phyloP scores from a whole-genome alignment of 345 rosid genomes.

The Salix koriyanagi region DNA sequence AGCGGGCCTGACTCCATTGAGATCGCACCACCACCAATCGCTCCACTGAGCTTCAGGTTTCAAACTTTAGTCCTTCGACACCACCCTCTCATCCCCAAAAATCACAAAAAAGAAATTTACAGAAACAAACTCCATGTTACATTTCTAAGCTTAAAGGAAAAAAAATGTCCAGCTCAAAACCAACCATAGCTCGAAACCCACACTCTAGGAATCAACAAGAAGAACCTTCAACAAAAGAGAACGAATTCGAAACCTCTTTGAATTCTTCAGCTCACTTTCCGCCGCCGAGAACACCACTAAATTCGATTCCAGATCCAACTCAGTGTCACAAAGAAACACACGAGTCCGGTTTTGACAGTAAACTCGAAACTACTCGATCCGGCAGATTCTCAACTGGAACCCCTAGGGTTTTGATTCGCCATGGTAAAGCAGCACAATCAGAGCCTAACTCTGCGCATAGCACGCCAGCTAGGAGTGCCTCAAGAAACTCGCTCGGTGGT shows the following conservation, averaged over 20 bases:
- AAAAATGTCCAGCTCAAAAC: conserved; percentile 38
- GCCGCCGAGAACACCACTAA: conserved; percentile 67
- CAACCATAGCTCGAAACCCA: conserved; percentile 18
- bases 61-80: not conserved
- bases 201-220: conserved; percentile 15
- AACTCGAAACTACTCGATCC: conserved; percentile 26
- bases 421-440: conserved; percentile 42
- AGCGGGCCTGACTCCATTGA: conserved; percentile 10
- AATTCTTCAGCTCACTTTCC: conserved; percentile 42
- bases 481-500: conserved; percentile 55
- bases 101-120: too few relatives aligned
- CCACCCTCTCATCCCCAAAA: not conserved
- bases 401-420: conserved; percentile 42
- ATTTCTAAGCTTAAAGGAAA: too few relatives aligned
- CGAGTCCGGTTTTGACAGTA: conserved; percentile 34
- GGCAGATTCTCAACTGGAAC: conserved; percentile 15
- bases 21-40: not conserved
- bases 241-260: conserved; percentile 43
- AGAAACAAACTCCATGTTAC: too few relatives aligned
- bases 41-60: not conserved
- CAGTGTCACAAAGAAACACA: conserved; percentile 41
- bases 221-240: conserved; percentile 49
- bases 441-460: conserved; percentile 73
- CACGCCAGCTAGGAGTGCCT: conserved; percentile 60
- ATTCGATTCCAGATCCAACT: conserved; percentile 71